Evolutionary conservation across 1,139 yeast species (phyloP), one percentile per base, ranked within the genome.

Genomic region (Pichia sp.): DNA sequence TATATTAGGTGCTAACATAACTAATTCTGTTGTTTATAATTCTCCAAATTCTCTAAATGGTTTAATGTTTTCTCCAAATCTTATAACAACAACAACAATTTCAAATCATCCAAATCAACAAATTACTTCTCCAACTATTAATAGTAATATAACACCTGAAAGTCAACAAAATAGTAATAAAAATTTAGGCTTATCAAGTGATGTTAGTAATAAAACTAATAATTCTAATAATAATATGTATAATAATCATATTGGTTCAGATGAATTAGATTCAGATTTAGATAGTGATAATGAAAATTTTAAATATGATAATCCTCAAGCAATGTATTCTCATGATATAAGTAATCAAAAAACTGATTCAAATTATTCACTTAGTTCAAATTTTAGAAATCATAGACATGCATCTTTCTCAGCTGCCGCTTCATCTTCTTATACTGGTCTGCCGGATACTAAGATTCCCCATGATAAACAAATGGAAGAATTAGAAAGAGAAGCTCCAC

Each of bases 391-490:
- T 39, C 59, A 57, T 9, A 48, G 95, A 35, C 92, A 84, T 58
- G 82, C 85, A 29, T 87, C 96, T 1, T 89, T 86, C 59, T 80
- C 89, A 6, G 96, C 96, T 0, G 79, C 87, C 1, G 76, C 87
- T 11, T 79, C 87, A 0, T 66, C 75, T 11, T 78, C 94, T 0
- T 87, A 87, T 58, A 73, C 86, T 3, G 76, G 75, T 38, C 48
- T 49, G 28, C 48, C 51, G 1, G 52, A 47, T 29, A 61, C 66
- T 33, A 69, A 71, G 6, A 43, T 53, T 50, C 42, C 47, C 47
- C 57, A 54, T 33, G 46, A 42, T 33, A 42, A 41, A 35, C 35
- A 41, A 12, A 28, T 50, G 57, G 60, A 42, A 23, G 48, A 47
- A 26, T 35, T 53, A 12, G 58, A 54, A 32, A 51, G 60, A 4